Percentiles rank a stretch among this genome's conserved stretches.
Conservation (phyloP, 2,329 filamentous ascomycete species). For the Talaromyces funiculosus region DNA sequence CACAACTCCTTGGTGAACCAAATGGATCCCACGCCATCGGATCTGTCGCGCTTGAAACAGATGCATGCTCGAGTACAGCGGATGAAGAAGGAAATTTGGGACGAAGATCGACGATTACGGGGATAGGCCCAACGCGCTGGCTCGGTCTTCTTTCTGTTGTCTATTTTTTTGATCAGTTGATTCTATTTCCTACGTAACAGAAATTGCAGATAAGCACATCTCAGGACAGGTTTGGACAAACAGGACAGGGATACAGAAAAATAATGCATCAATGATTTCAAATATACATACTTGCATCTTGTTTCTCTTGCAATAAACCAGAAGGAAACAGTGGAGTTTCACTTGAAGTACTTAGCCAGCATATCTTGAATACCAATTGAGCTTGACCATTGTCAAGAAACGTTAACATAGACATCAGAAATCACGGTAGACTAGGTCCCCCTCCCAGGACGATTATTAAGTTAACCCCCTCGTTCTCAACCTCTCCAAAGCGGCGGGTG, state of each 20-base stretch:
- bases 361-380: not conserved
- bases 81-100: conserved; percentile 56
- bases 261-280: not conserved
- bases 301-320: not conserved
- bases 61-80: conserved; percentile 51
- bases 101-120: conserved; percentile 35
- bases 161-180: not conserved
- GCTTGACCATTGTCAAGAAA: not conserved
- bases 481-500: too few species aligned
- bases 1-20: conserved; percentile 44
- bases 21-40: conserved; percentile 42
- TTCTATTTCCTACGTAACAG: not conserved
- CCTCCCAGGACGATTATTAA: too few species aligned
- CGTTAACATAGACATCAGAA: not conserved
- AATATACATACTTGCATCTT: not conserved
- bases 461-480: too few species aligned
- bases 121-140: not conserved
- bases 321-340: not conserved
- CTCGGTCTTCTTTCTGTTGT: not conserved
- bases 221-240: not conserved
- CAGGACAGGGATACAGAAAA: not conserved
- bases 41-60: conserved; percentile 49
- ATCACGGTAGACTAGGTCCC: not conserved
- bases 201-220: not conserved
- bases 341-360: not conserved